phyloP scores from a whole-genome alignment of 495 filamentous ascomycete species.

The Astrocystis sublimbata region DNA sequence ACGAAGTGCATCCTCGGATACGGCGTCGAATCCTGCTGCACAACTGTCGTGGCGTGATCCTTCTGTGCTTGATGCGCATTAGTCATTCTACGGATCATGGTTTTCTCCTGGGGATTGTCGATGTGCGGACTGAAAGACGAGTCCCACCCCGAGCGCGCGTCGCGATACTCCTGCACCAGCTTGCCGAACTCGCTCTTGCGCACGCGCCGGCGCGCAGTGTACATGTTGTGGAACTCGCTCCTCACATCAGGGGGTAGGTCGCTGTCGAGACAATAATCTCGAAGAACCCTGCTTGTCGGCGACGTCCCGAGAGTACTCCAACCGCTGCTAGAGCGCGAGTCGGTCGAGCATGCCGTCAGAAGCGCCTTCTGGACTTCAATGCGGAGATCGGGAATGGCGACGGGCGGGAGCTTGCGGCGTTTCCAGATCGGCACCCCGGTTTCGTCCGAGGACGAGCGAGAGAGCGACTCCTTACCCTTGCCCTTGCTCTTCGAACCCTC shows the following conservation, averaged over 20 bases:
- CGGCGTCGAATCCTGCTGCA: neutral
- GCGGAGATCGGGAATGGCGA: slow-evolving; percentile 8
- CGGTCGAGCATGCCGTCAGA: slow-evolving; percentile 2
- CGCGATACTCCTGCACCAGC: neutral
- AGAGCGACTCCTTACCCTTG: neutral
- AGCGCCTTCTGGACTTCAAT: neutral
- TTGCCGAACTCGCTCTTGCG: slow-evolving; percentile 14
- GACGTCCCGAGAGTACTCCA: neutral
- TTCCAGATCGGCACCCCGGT: neutral
- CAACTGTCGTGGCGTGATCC: slow-evolving; percentile 6
- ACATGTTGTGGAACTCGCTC: slow-evolving; percentile 15
- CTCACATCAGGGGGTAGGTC: neutral
- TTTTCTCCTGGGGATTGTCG: slow-evolving; percentile 8
- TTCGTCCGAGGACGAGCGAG: neutral
- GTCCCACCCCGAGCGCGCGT: neutral
- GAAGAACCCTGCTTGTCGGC: neutral
- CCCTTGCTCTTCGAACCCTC: too few species aligned
- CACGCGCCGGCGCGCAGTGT: slow-evolving; percentile 10
- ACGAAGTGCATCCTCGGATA: neutral
- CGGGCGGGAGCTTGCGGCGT: neutral
- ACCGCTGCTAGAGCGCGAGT: neutral
- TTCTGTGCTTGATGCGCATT: slow-evolving; percentile 6
- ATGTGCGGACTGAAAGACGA: neutral
- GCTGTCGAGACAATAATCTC: neutral
- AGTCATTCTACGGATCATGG: neutral